phyloP scores from a whole-genome alignment of 2,329 filamentous ascomycete genomes.

The Arthrobotrys sphaeroides region DNA sequence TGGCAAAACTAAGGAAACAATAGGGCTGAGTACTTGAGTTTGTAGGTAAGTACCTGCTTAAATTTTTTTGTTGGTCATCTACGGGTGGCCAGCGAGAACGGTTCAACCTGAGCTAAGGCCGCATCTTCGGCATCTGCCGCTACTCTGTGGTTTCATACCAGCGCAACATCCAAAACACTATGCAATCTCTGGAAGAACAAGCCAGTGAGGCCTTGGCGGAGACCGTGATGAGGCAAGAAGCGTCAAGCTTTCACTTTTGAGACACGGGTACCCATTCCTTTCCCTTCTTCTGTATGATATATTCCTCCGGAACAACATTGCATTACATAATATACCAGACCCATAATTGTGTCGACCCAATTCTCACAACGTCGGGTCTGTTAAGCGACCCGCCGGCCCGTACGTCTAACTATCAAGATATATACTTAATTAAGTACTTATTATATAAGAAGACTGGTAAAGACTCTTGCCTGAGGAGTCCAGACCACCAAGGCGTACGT shows the following conservation, averaged over 20 bases:
- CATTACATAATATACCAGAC: too few relatives aligned
- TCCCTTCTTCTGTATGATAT: background rate
- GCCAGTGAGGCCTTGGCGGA: background rate
- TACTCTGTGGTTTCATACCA: background rate
- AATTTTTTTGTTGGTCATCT: background rate
- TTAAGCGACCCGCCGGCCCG: too few relatives aligned
- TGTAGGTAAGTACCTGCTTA: too few relatives aligned
- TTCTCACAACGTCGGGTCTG: too few relatives aligned
- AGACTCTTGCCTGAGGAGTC: too few relatives aligned
- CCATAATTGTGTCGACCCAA: too few relatives aligned
- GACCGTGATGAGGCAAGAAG: background rate
- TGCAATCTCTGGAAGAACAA: too few relatives aligned
- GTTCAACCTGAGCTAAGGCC: background rate
- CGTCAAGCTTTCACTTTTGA: background rate
- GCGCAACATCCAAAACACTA: background rate
- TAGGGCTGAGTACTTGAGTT: too few relatives aligned
- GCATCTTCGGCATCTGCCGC: conserved; percentile 3
- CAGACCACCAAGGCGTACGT: too few relatives aligned
- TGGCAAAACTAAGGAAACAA: conserved; percentile 69
- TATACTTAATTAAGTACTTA: too few relatives aligned
- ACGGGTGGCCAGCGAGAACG: background rate
- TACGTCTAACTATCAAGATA: background rate
- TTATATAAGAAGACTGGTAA: too few relatives aligned
- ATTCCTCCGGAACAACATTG: background rate
- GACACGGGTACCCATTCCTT: background rate